phyloP scores from a whole-genome alignment of 345 rosid genomes.

The Fremontodendron californicum region DNA sequence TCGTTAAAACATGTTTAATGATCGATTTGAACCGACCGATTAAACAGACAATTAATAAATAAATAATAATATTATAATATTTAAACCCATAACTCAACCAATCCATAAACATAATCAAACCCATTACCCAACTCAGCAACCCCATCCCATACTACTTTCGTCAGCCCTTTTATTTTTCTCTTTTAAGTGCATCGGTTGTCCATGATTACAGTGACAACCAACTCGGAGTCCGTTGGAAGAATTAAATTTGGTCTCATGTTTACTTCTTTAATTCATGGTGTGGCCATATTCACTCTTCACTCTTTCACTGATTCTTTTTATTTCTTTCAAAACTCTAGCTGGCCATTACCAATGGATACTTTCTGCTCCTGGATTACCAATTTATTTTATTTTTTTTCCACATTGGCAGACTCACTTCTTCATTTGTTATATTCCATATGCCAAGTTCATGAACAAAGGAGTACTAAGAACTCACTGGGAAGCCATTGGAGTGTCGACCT shows the following conservation, averaged over 20 bases:
- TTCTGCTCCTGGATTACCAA: not conserved
- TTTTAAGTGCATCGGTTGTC: not conserved
- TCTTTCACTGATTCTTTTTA: not conserved
- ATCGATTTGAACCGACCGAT: too few species aligned
- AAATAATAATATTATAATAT: too few species aligned
- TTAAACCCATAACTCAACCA: too few species aligned
- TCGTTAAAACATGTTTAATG: too few species aligned
- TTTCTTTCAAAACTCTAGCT: too few species aligned
- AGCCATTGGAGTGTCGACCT: not conserved
- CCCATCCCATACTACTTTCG: too few species aligned
- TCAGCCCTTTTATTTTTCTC: too few species aligned
- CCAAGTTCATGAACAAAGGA: not conserved
- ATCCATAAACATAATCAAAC: too few species aligned
- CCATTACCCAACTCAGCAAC: too few species aligned
- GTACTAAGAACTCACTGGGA: not conserved
- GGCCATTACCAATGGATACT: not conserved
- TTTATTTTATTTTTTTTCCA: not conserved
- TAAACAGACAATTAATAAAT: too few species aligned
- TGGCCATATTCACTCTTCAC: not conserved
- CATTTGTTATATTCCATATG: not conserved
- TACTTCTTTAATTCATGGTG: not conserved
- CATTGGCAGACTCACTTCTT: not conserved
- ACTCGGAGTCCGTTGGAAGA: not conserved
- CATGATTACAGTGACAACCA: not conserved
- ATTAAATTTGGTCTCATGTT: not conserved